phyloP scores from a whole-genome alignment of 2,329 filamentous ascomycete species.

The Fusarium penzigii region DNA sequence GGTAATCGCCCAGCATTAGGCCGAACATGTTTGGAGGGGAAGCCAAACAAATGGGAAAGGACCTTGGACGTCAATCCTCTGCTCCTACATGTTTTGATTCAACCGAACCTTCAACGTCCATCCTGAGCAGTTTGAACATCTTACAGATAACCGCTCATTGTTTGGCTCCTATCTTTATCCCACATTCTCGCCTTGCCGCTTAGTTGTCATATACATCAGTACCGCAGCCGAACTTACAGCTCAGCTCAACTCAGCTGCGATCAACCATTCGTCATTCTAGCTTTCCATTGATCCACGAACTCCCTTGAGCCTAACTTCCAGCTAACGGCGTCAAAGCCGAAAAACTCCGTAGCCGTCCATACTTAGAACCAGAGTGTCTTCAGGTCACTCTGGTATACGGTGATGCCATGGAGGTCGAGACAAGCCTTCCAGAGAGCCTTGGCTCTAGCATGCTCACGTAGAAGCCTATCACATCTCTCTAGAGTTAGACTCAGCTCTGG shows the following conservation, averaged over 20 bases:
- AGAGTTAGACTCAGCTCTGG: not conserved
- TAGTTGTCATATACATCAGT: not conserved
- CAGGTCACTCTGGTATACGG: constrained; percentile 6
- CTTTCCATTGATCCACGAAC: not conserved
- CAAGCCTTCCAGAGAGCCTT: constrained; percentile 10
- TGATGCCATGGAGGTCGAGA: constrained; percentile 17
- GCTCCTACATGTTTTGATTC: not conserved
- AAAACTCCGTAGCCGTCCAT: constrained; percentile 3
- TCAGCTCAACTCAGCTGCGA: not conserved
- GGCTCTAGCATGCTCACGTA: constrained; percentile 7
- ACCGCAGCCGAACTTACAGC: not conserved
- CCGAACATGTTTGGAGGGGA: not conserved
- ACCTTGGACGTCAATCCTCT: not conserved
- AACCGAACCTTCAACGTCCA: not conserved
- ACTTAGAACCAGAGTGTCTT: constrained; percentile 4
- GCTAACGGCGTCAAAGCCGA: not conserved
- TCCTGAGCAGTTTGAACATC: too few relatives aligned
- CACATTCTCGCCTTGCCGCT: too few relatives aligned
- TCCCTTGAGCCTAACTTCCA: not conserved
- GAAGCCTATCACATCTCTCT: constrained; percentile 6
- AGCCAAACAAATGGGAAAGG: not conserved
- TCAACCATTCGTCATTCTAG: not conserved
- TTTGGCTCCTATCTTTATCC: not conserved
- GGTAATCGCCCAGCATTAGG: not conserved
- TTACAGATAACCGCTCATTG: not conserved